These are phyloP conservation scores for Kwoniella shivajii DNA, from an alignment of 1,284 basidiomycete genomes.

Conservation along the genomic window DNA sequence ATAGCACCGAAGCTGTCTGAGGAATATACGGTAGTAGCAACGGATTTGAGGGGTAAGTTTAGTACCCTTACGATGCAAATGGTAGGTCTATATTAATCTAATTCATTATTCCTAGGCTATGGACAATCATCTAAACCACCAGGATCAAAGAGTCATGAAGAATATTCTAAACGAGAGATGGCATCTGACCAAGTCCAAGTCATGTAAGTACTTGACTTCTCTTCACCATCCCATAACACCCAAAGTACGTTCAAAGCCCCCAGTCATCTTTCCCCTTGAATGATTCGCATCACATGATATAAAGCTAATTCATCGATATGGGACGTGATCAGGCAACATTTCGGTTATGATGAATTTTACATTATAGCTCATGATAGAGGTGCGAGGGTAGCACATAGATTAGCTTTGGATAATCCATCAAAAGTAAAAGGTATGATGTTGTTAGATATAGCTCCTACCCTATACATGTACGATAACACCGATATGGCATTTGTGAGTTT, in stretches of 20 bases:
- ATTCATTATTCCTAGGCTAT: constrained; percentile 30
- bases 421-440: constrained; percentile 46
- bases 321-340: constrained; percentile 36
- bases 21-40: constrained; percentile 46
- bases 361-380: constrained; percentile 54
- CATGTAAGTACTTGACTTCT: constrained; percentile 33
- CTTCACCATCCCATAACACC: not conserved
- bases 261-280: too few relatives aligned
- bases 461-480: constrained; percentile 51
- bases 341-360: constrained; percentile 39
- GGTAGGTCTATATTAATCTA: too few relatives aligned
- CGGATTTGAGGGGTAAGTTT: constrained; percentile 50
- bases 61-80: too few relatives aligned
- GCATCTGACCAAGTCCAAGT: constrained; percentile 50
- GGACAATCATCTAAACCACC: constrained; percentile 36
- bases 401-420: constrained; percentile 49
- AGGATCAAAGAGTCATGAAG: constrained; percentile 36
- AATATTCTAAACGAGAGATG: constrained; percentile 54
- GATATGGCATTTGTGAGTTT: constrained; percentile 42
- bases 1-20: constrained; percentile 42
- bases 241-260: too few relatives aligned
- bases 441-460: constrained; percentile 49
- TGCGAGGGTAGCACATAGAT: constrained; percentile 53
- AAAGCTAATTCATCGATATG: too few relatives aligned
- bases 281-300: constrained; percentile 2